Evolutionary conservation across 2,329 filamentous ascomycete species (phyloP), one percentile per base, ranked within the genome.

Genomic region (Talaromyces sp.): DNA sequence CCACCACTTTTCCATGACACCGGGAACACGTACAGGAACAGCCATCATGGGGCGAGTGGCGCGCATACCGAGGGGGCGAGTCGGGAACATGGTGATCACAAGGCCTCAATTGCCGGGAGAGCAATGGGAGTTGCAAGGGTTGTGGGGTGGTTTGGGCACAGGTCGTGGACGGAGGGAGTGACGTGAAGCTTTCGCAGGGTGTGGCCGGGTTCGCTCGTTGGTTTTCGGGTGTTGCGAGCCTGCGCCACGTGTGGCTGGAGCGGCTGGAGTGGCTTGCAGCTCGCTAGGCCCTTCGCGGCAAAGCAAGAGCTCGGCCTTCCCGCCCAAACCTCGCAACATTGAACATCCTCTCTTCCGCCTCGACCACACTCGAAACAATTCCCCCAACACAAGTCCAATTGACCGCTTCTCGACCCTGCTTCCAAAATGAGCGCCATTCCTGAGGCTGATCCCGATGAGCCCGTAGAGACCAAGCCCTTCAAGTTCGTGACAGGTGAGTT

Each of bases 401-500:
- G 54, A 32, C 12, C 32, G 26, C 63, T 64, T 62, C 60, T 60
- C 64, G 63, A 61, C 59, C 65, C 58, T 63, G 60, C 64, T 57
- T 80, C 79, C 85, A 92, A 81, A 72, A 99, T 99, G 93, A 89
- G 92, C 78, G 91, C 95, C 81, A 79, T 80, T 72, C 77, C 78
- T 66, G 74, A 77, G 67, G 73, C 71, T 62, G 88, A 90, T 67
- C 76, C 79, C 73, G 90, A 90, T 75, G 88, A 91, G 74, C 83
- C 86, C 75, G 86, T 86, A 75, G 90, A 96, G 79, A 97, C 92
- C 82, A 99, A 97, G 88, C 95, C 95, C 80, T 99, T 99, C 89
- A 99, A 99, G 90, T 97, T 97, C 83, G 94, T 97, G 75, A 97
- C 93, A 83, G 93, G 92, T 96, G 86, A 79, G 91, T 70, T 67